Evolutionary conservation across 108 stramenopile genomes (phyloP).

Genomic region (Discostella pseudostelligera): DNA sequence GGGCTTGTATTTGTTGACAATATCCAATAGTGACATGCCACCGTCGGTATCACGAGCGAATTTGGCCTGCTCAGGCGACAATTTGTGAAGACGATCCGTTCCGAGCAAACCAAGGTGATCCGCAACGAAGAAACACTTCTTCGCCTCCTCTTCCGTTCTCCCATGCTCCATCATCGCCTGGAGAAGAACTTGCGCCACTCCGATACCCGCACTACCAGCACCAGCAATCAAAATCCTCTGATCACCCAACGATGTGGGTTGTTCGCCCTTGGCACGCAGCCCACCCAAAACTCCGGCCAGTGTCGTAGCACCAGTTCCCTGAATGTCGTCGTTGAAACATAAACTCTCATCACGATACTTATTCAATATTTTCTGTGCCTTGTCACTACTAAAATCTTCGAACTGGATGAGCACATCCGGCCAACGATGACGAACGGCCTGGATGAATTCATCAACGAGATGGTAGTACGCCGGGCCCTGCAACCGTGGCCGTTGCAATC

Average conservation of each 20-base stretch:
- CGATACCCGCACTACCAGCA: slow-evolving; percentile 93
- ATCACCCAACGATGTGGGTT: slow-evolving; percentile 72
- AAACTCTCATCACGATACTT: slow-evolving; percentile 83
- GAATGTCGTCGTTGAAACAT: slow-evolving; percentile 99
- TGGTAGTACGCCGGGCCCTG: slow-evolving; percentile 79
- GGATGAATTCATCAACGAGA: slow-evolving; percentile 97
- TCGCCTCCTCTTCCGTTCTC: slow-evolving; percentile 68
- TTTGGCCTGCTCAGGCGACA: slow-evolving; percentile 65
- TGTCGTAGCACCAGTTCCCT: slow-evolving; percentile 92
- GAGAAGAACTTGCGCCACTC: slow-evolving; percentile 83
- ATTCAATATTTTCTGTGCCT: slow-evolving; percentile 89
- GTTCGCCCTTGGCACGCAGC: slow-evolving; percentile 72
- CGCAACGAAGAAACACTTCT: slow-evolving; percentile 76
- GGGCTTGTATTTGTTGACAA: slow-evolving; percentile 85
- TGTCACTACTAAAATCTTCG: slow-evolving; percentile 94
- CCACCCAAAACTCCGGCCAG: slow-evolving; percentile 85
- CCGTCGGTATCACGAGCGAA: slow-evolving; percentile 74
- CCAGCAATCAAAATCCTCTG: slow-evolving; percentile 90
- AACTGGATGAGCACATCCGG: slow-evolving; percentile 93
- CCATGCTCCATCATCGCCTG: slow-evolving; percentile 90
- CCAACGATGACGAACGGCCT: slow-evolving; percentile 92
- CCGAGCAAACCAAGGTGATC: slow-evolving; percentile 83
- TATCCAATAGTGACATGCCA: slow-evolving; percentile 60
- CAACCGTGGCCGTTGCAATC: slow-evolving; percentile 78
- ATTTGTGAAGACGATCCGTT: slow-evolving; percentile 51